Evolutionary conservation across 768 basidiomycete species (phyloP), one percentile per base, ranked within the genome.

Genomic region (Kondoa malvinella): DNA sequence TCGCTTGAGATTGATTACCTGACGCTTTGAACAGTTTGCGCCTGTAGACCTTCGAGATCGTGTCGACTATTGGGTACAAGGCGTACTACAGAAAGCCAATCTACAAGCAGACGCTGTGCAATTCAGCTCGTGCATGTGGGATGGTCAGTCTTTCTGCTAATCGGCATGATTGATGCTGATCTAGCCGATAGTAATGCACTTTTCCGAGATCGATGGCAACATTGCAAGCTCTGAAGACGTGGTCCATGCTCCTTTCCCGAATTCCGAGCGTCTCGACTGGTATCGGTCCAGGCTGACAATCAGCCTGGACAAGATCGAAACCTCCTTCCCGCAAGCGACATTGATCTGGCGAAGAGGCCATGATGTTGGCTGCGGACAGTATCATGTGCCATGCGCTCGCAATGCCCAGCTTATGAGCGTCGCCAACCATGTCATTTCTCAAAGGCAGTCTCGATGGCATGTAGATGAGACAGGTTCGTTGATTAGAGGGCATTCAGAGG

Each of bases 401-500:
- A 60, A 60, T 30, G 26, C 58, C 26, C 58, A 60, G 25, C 25
- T 60, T 8, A 60, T 15, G 15, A 60, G 26, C 26, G 58, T 60
- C 15, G 58, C 58, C 4, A 30, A 60, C 58, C 8, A 60, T 60
- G 58, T 60, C 14, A 30, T 60, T n/a, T 14, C 14, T 25, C n/a
- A 60, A n/a, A 25, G 58, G 58, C 12, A n/a, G 25, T 4, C 4
- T 4, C 12, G 58, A n/a, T 60, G 58, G 58, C 4, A 30, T 30
- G 58, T 60, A 15, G 58, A 60, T n/a, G 58, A 60, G 26, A 60
- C 58, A n/a, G 58, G 58, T 25, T 25, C 25, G 15, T 4, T 60
- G 58, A 60, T 60, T n/a, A 25, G 58, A n/a, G 58, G 58, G 58
- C 58, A 60, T 60, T 25, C 58, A 25, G 58, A 60, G 58, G 58